Evolutionary conservation across 179 eudicot species (phyloP).

Genomic region (Carnegiea gigantea): DNA sequence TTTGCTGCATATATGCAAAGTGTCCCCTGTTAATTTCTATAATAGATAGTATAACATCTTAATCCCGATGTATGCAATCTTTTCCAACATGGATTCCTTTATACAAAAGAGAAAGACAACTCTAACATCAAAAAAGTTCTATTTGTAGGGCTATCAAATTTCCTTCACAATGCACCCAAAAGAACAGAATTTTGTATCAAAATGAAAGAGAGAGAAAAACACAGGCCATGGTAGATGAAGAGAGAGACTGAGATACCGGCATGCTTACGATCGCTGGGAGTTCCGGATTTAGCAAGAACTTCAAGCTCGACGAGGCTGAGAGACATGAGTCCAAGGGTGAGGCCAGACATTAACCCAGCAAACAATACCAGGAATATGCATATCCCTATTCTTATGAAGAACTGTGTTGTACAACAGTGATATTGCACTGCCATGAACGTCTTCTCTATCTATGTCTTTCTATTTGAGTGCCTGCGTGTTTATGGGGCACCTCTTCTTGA

Average conservation of each 20-base stretch:
- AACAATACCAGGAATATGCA: constrained; percentile 36
- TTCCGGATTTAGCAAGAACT: constrained; percentile 55
- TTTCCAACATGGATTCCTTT: too few relatives aligned
- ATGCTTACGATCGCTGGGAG: constrained; percentile 38
- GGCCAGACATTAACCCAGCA: constrained; percentile 61
- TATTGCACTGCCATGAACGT: constrained; percentile 34
- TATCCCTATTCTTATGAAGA: constrained; percentile 34
- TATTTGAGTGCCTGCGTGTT: too few relatives aligned
- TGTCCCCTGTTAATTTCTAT: neutral
- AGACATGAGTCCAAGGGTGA: constrained; percentile 65
- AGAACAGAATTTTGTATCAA: too few relatives aligned
- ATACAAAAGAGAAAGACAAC: too few relatives aligned
- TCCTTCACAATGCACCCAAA: too few relatives aligned
- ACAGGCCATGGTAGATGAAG: neutral
- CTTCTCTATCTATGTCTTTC: neutral
- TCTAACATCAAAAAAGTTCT: too few relatives aligned
- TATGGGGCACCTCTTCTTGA: neutral
- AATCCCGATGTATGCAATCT: too few relatives aligned
- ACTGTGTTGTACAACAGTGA: constrained; percentile 37
- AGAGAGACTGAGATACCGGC: constrained; percentile 38
- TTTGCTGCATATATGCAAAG: constrained; percentile 25
- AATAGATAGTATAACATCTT: too few relatives aligned
- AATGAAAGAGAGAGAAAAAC: too few relatives aligned
- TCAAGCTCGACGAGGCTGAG: constrained; percentile 54
- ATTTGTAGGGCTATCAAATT: too few relatives aligned